These are phyloP conservation scores for Pseudognaphalium luteoalbum DNA, from an alignment of 129 eudicot genomes.

Conservation along the genomic window DNA sequence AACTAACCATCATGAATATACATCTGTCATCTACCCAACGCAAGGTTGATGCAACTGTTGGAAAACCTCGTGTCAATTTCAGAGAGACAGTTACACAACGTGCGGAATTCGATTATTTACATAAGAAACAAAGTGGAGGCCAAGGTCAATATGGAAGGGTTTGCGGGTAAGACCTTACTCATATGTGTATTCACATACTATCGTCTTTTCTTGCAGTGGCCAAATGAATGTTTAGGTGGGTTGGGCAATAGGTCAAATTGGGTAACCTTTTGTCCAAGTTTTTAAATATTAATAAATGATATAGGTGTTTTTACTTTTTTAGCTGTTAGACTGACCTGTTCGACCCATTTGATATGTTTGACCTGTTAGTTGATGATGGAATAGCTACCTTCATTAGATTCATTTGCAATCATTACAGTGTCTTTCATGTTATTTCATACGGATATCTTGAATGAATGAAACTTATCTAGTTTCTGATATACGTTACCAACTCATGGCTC, in stretches of 20 bases:
- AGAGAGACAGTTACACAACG: constrained; percentile 95
- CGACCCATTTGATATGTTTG: neutral
- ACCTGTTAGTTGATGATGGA: neutral
- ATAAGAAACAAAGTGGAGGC: constrained; percentile 98
- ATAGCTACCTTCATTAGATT: neutral
- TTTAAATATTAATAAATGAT: neutral
- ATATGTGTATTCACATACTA: neutral
- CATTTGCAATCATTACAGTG: neutral
- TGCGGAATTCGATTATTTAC: constrained; percentile 91
- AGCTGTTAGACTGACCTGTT: neutral
- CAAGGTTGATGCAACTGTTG: constrained; percentile 87
- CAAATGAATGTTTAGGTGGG: neutral
- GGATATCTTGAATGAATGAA: neutral
- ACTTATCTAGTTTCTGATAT: neutral
- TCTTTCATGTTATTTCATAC: constrained; percentile 1
- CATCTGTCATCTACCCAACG: constrained; percentile 3
- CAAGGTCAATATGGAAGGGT: constrained; percentile 98
- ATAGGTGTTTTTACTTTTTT: neutral
- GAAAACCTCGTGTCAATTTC: constrained; percentile 98
- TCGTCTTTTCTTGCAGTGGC: neutral
- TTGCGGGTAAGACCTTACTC: constrained; percentile 58
- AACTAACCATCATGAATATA: neutral
- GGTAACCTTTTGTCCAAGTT: neutral
- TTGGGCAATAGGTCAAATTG: neutral
- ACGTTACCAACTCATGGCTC: neutral